Evolutionary conservation across 768 basidiomycete species (phyloP).

Genomic region (Tricholoma furcatifolium): DNA sequence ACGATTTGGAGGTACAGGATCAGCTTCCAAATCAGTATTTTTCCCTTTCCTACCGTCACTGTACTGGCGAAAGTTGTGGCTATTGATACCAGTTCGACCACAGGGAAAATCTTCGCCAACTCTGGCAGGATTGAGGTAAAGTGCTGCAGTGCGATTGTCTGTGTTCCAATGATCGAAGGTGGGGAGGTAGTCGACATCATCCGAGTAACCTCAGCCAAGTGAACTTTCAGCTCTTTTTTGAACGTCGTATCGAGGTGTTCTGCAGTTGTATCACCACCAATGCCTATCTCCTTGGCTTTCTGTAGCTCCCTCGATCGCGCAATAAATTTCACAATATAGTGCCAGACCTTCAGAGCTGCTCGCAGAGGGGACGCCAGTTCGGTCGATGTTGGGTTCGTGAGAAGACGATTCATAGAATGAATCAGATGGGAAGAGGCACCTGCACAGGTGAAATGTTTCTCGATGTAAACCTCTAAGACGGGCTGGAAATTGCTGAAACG

Average conservation of each 20-base stretch:
- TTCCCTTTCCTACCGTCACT: conserved; percentile 73
- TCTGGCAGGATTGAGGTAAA: conserved; percentile 92
- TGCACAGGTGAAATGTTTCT: conserved; percentile 81
- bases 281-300: conserved; percentile 74
- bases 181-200: conserved; percentile 86
- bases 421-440: conserved; percentile 83
- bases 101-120: conserved; percentile 75
- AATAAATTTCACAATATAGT: conserved; percentile 94
- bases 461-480: conserved; percentile 91
- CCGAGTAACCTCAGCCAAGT: conserved; percentile 77
- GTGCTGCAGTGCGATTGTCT: conserved; percentile 90
- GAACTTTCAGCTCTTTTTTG: conserved; percentile 76
- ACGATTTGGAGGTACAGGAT: conserved; percentile 93
- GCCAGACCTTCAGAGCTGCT: conserved; percentile 94
- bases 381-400: conserved; percentile 66
- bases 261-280: conserved; percentile 78
- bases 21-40: conserved; percentile 90
- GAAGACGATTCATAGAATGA: conserved; percentile 80
- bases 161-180: conserved; percentile 90
- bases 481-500: conserved; percentile 95
- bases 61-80: conserved; percentile 87
- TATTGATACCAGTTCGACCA: conserved; percentile 82
- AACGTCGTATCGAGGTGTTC: conserved; percentile 85
- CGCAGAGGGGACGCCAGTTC: conserved; percentile 80
- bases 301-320: conserved; percentile 87